A percentile compares a stretch with the other conserved stretches of the same genome.
Conservation (phyloP, 2,329 filamentous ascomycete species). For the Trichoderma cornu-damae region DNA sequence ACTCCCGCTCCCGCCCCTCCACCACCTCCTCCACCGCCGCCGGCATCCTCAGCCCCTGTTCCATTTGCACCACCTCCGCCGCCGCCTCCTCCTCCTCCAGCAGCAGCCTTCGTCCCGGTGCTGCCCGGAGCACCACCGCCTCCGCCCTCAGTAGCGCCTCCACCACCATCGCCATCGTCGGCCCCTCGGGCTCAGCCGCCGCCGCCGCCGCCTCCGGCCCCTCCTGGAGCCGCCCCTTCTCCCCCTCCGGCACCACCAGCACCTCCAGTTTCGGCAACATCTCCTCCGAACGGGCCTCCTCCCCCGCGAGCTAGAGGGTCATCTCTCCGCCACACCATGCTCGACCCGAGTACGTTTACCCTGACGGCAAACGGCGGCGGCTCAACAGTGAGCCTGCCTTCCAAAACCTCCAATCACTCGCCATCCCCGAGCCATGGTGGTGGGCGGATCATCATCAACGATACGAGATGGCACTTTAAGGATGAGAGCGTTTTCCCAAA, state of each 20-base stretch:
- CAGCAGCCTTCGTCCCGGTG: slow-evolving; percentile 16
- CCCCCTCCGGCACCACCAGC: slow-evolving; percentile 21
- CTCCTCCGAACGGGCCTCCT: slow-evolving; percentile 29
- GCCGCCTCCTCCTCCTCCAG: slow-evolving; percentile 27
- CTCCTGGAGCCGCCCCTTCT: slow-evolving; percentile 35
- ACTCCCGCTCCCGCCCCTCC: slow-evolving; percentile 42
- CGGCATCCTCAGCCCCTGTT: slow-evolving; percentile 38
- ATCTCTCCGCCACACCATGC: slow-evolving; percentile 54
- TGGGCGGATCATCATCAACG: slow-evolving; percentile 58
- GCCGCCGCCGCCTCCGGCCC: slow-evolving; percentile 25
- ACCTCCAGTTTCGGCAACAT: slow-evolving; percentile 21
- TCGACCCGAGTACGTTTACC: slow-evolving; percentile 74
- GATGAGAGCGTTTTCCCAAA: slow-evolving; percentile 77
- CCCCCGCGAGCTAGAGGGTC: slow-evolving; percentile 39
- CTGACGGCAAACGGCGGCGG: slow-evolving; percentile 58
- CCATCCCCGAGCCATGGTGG: slow-evolving; percentile 28
- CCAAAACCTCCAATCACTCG: slow-evolving; percentile 32
- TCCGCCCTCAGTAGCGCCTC: slow-evolving; percentile 33
- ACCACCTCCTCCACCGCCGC: slow-evolving; percentile 32
- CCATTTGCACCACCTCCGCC: slow-evolving; percentile 30
- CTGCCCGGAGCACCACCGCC: slow-evolving; percentile 37
- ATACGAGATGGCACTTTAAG: slow-evolving; percentile 81
- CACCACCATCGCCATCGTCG: slow-evolving; percentile 30
- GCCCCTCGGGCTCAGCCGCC: slow-evolving; percentile 22
- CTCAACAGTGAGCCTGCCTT: slow-evolving; percentile 45